A percentile compares a stretch with the other conserved stretches of the same genome.
phyloP scores from a whole-genome alignment of 2,329 filamentous ascomycete genomes.

The Epichloe brachyelytri region DNA sequence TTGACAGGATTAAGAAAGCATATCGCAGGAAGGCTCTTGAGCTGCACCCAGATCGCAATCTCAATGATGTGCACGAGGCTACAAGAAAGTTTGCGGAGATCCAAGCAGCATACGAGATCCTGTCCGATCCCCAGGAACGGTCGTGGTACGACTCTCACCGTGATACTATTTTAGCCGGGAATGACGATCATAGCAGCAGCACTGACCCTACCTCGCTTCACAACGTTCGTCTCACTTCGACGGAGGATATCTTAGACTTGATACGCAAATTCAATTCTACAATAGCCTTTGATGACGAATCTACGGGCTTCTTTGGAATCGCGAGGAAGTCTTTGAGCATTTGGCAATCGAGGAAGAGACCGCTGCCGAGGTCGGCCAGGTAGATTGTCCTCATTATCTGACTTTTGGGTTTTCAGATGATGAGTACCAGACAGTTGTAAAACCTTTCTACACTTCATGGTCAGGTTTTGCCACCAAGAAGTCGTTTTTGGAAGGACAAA shows the following conservation, averaged over 20 bases:
- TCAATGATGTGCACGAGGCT: constrained; percentile 68
- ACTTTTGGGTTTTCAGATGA: constrained; percentile 70
- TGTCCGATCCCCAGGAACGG: constrained; percentile 89
- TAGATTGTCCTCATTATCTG: constrained; percentile 56
- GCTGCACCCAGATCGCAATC: constrained; percentile 89
- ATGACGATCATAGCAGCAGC: constrained; percentile 31
- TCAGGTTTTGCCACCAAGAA: constrained; percentile 71
- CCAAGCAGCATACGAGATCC: constrained; percentile 87
- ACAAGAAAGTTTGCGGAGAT: constrained; percentile 83
- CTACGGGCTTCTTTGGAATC: constrained; percentile 74
- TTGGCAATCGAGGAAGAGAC: constrained; percentile 69
- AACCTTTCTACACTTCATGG: constrained; percentile 73
- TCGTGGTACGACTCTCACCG: constrained; percentile 97
- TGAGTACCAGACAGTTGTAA: constrained; percentile 62
- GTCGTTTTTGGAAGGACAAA: constrained; percentile 79
- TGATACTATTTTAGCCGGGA: constrained; percentile 64
- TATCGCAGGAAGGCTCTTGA: constrained; percentile 86
- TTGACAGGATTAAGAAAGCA: constrained; percentile 70
- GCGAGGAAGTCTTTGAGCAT: constrained; percentile 66
- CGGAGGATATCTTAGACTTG: constrained; percentile 64
- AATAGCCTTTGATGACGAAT: constrained; percentile 68
- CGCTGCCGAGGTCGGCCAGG: constrained; percentile 56
- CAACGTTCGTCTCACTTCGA: constrained; percentile 63
- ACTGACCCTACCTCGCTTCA: constrained; percentile 46
- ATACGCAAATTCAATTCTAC: constrained; percentile 69